Percentiles rank a stretch among this genome's conserved stretches.
Conservation (phyloP, 495 filamentous ascomycete species). For the Hypoxylon crocopeplum region DNA sequence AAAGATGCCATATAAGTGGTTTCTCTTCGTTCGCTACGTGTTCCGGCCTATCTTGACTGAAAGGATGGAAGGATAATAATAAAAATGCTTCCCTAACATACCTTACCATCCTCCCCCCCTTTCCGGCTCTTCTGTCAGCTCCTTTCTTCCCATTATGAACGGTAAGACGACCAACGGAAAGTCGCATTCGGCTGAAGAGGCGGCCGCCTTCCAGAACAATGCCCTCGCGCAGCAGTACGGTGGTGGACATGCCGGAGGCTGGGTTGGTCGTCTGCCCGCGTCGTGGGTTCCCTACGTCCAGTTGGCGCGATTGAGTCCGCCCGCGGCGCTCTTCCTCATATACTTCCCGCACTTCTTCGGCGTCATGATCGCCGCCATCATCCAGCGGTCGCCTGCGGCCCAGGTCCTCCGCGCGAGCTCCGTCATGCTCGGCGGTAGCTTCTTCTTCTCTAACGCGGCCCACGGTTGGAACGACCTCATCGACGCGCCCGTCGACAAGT, state of each 20-base stretch:
- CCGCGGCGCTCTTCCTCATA: slow-evolving; percentile 46
- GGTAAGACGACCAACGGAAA: slow-evolving; percentile 27
- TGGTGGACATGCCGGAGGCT: slow-evolving; percentile 39
- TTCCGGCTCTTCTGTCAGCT: neutral
- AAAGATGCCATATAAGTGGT: slow-evolving; percentile 22
- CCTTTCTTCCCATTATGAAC: slow-evolving; percentile 11
- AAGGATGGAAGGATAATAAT: neutral
- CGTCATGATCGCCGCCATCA: slow-evolving; percentile 44
- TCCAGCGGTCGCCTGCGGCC: slow-evolving; percentile 21
- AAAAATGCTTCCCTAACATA: slow-evolving; percentile 5
- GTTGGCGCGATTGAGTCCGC: slow-evolving; percentile 45
- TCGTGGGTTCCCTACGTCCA: slow-evolving; percentile 48
- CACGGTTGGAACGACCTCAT: slow-evolving; percentile 54
- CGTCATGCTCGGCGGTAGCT: slow-evolving; percentile 44
- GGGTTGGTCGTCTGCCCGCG: slow-evolving; percentile 37
- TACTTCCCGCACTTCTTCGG: slow-evolving; percentile 51
- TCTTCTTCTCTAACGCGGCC: slow-evolving; percentile 51
- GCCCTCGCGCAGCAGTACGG: slow-evolving; percentile 40
- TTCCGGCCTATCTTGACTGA: neutral
- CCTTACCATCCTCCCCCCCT: neutral
- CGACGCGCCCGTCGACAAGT: slow-evolving; percentile 48
- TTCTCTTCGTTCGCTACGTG: slow-evolving; percentile 2
- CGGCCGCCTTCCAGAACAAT: slow-evolving; percentile 25
- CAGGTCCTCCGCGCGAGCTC: slow-evolving; percentile 25
- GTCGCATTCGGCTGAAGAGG: slow-evolving; percentile 13